Base-by-base conservation (phyloP, 164 flowering plant genomes). In the Magnolia kwangsiensis region DNA sequence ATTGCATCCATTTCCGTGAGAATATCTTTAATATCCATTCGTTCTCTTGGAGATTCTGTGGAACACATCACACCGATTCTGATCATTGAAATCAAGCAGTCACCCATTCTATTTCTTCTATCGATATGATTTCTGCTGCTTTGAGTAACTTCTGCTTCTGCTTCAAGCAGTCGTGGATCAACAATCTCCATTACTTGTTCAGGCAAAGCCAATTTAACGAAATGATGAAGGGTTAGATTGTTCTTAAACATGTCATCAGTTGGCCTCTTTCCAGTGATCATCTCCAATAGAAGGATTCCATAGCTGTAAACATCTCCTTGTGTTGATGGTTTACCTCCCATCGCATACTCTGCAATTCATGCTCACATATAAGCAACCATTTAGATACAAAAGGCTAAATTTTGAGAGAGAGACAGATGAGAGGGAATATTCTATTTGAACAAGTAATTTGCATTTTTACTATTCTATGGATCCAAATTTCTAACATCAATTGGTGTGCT, bases 131-230 rank as follows among this genome's bases (percentile, higher is more conserved):
- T 55, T 55, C 18, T 11, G 18, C 4, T 11, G 18, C 13, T 3
- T 55, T 9, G 61, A 55, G 16, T 55, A 55, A 16, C 18, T 55
- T 55, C 59, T 23, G 8, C 70, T 4, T 9, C 73, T 71, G 16
- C 81, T 18, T 49, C 55, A 20, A 79, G 59, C 31, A 80, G 6
- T 10, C 21, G 4, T 24, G 83, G 81, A 29, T 85, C 90, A 0
- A 67, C 71, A 4, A 88, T 78, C 9, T 81, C 84, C 72, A 69
- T 70, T 0, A 81, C 82, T 5, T 61, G 77, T 0, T 81, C 81
- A 0, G 85, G 84, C 76, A 83, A 67, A 49, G 84, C 82, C 63
- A 10, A 63, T 8, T 19, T 31, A 1, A 18, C 79, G 51, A 51
- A 82, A 4, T 20, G 9, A 63, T 76, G 83, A 67, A 83, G 76